Base-by-base conservation (phyloP, 441 rosid species). In the Melastoma candidum region DNA sequence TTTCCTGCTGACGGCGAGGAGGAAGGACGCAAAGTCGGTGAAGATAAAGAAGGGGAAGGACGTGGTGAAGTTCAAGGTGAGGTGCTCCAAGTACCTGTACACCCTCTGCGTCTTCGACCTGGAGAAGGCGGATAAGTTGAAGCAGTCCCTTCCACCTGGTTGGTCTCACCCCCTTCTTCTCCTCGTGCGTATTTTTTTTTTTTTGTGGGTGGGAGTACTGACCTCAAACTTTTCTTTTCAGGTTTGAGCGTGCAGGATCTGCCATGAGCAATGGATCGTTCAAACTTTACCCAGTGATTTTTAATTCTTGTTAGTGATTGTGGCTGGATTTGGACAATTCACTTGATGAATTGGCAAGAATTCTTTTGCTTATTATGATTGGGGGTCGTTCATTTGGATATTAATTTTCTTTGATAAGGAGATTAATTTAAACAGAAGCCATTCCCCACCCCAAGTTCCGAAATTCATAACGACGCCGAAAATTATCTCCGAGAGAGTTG, bases 241-340 rank as follows among this genome's bases (percentile, higher is more conserved):
- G 87, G 90, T 79, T 76, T 85, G 81, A 83, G 66, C 4, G 88
- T 81, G 12, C 82, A 79, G 66, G 88, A 83, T 9, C 71, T 79
- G 59, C 77, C 76, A 81, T 61, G 48, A 43, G 54, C 22, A 17
- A 17, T 17, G 22, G 22, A 17, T 17, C 22, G 22, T 17, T 17
- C 22, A 17, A 17, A 17, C 22, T 17, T 17, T 17, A 17, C 22
- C 22, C 22, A 17, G 22, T 17, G 22, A 17, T 17, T 17, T 17
- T 17, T 17, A 17, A 17, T 17, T 17, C 22, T 17, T 17, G 22
- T 17, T 17, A 17, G 22, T 17, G 22, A 17, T 17, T 17, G 22
- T 17, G 22, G 22, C 22, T 17, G 22, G 22, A 17, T 17, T 17
- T 17, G 22, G 22, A 17, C 22, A 17, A 17, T 17, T 17, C 22